Conservation (phyloP, 2,329 filamentous ascomycete genomes). For the Myriangium duriaei region DNA sequence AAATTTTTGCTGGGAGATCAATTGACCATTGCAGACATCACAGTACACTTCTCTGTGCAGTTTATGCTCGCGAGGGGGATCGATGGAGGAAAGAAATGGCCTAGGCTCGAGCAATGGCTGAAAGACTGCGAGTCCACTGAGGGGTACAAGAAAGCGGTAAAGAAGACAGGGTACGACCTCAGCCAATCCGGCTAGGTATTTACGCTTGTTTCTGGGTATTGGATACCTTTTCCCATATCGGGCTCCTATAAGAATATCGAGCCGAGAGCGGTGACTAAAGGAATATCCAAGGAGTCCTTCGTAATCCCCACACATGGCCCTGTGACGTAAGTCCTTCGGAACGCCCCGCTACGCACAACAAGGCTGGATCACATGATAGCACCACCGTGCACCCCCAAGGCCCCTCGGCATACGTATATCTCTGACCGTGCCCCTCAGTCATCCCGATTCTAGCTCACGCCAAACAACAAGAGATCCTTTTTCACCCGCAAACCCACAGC, state of each 20-base stretch:
- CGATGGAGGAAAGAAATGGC: slow-evolving; percentile 25
- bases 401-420: too few relatives aligned
- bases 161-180: slow-evolving; percentile 28
- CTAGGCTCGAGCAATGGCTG: slow-evolving; percentile 25
- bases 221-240: too few relatives aligned
- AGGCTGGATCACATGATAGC: too few relatives aligned
- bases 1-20: slow-evolving; percentile 31
- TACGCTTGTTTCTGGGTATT: neutral
- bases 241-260: too few relatives aligned
- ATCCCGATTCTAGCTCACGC: too few relatives aligned
- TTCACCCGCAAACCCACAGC: too few relatives aligned
- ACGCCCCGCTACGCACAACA: too few relatives aligned
- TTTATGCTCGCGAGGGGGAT: slow-evolving; percentile 29
- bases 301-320: neutral
- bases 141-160: slow-evolving; percentile 27
- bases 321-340: neutral
- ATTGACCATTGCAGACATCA: slow-evolving; percentile 33
- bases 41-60: slow-evolving; percentile 32
- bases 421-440: too few relatives aligned
- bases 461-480: too few relatives aligned
- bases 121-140: slow-evolving; percentile 24
- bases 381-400: too few relatives aligned
- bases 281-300: neutral
- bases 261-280: too few relatives aligned
- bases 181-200: slow-evolving; percentile 1